phyloP scores from a whole-genome alignment of 2,329 filamentous ascomycete species.

The Helminthosporium solani region DNA sequence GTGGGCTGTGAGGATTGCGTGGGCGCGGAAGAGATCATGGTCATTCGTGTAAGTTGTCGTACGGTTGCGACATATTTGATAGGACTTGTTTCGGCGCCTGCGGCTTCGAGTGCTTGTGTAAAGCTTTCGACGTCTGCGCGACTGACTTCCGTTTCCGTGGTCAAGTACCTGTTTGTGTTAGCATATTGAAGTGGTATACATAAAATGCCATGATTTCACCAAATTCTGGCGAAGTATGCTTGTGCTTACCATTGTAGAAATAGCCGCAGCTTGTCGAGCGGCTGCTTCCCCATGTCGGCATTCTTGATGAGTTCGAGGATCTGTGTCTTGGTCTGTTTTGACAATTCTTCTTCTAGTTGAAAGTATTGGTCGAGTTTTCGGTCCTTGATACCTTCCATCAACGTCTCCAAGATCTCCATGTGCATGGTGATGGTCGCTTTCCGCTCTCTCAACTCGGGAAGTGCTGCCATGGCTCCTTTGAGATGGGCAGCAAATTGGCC shows the following conservation, averaged over 20 bases:
- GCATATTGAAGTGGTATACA: not conserved
- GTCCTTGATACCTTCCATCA: conserved; percentile 83
- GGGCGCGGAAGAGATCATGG: conserved; percentile 87
- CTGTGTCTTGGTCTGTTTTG: conserved; percentile 86
- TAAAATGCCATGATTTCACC: conserved; percentile 47
- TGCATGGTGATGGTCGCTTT: conserved; percentile 84
- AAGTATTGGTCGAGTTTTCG: conserved; percentile 95
- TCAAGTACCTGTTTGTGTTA: conserved; percentile 54
- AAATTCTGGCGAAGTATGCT: not conserved
- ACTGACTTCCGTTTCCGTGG: conserved; percentile 84
- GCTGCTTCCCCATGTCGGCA: conserved; percentile 75
- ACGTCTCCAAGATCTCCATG: conserved; percentile 91
- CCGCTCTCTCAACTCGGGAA: conserved; percentile 88
- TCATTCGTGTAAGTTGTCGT: conserved; percentile 94
- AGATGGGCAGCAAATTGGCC: conserved; percentile 89
- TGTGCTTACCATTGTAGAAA: conserved; percentile 82
- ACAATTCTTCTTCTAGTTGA: conserved; percentile 88
- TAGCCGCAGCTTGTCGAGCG: conserved; percentile 84
- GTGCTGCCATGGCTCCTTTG: conserved; percentile 88
- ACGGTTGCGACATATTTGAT: conserved; percentile 79
- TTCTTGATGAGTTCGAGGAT: conserved; percentile 85
- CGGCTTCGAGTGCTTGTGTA: conserved; percentile 75
- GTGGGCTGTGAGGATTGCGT: conserved; percentile 63
- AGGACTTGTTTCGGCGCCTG: conserved; percentile 73
- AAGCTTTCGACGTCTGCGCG: conserved; percentile 82